These are phyloP conservation scores for Aspergillus nomiae DNA, from an alignment of 2,329 filamentous ascomycete genomes.

Conservation along the genomic window DNA sequence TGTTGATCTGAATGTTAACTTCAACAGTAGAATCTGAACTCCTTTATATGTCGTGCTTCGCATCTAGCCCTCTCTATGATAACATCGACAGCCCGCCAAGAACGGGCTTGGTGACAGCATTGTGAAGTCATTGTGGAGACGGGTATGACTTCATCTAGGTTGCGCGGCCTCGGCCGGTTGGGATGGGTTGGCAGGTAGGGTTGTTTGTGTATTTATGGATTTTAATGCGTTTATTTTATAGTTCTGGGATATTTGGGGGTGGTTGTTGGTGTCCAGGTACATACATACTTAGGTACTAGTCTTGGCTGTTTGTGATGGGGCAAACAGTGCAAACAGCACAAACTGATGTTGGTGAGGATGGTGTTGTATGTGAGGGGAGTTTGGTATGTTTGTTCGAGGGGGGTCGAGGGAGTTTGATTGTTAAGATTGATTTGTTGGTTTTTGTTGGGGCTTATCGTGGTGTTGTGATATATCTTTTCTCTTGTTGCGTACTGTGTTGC, in stretches of 20 bases:
- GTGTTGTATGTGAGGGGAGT: background rate
- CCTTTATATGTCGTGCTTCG: background rate
- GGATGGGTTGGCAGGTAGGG: background rate
- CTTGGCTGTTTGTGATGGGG: no score
- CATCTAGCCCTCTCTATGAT: constrained; percentile 4
- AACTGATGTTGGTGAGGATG: background rate
- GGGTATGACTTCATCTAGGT: constrained; percentile 31
- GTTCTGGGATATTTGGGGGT: background rate
- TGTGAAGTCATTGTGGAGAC: constrained; percentile 34
- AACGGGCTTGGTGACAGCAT: constrained; percentile 28
- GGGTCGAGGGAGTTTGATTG: background rate
- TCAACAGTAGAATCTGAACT: background rate
- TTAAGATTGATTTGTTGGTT: background rate
- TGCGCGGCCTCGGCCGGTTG: background rate
- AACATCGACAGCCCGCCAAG: background rate
- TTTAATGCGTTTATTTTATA: background rate
- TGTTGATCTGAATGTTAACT: background rate
- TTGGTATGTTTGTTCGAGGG: background rate
- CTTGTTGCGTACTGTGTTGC: background rate
- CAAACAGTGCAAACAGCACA: constrained; percentile 8
- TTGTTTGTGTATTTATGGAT: background rate
- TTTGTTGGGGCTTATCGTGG: background rate
- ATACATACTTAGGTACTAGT: no score
- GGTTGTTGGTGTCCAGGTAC: background rate
- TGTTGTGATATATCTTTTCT: background rate